Conservation (phyloP, 2,329 filamentous ascomycete genomes). For the Cercospora citrullina region DNA sequence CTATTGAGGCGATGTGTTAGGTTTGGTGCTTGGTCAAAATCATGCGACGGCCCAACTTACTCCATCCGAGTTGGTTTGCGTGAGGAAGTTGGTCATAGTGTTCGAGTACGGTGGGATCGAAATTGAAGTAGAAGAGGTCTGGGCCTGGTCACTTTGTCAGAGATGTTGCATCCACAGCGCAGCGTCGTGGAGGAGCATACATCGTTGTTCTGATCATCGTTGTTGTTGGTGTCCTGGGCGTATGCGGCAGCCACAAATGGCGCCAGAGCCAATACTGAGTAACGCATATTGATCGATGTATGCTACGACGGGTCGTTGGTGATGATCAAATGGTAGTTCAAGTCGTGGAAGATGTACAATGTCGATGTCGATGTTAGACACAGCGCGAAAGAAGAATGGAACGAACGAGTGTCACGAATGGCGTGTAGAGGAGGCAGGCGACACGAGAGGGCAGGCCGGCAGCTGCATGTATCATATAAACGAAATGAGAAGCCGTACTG, state of each 20-base stretch:
- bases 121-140: slow-evolving; percentile 1
- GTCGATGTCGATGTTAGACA: not conserved
- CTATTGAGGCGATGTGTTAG: not conserved
- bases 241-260: slow-evolving; percentile 47
- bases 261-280: slow-evolving; percentile 45
- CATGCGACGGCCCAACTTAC: slow-evolving; percentile 24
- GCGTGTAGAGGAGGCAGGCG: slow-evolving; percentile 5
- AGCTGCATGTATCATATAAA: slow-evolving; percentile 5
- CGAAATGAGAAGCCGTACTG: slow-evolving; percentile 1
- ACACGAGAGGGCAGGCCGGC: not conserved
- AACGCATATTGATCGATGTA: slow-evolving; percentile 47
- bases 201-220: slow-evolving; percentile 18
- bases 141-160: slow-evolving; percentile 3
- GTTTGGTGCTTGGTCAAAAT: not conserved
- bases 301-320: not conserved
- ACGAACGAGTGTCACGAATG: slow-evolving; percentile 1
- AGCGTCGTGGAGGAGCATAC: slow-evolving; percentile 41
- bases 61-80: slow-evolving; percentile 51
- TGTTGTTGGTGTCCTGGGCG: slow-evolving; percentile 36
- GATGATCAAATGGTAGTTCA: not conserved
- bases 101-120: slow-evolving; percentile 41
- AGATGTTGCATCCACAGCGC: not conserved
- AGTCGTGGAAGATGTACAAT: not conserved
- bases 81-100: slow-evolving; percentile 47
- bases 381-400: slow-evolving; percentile 7